These are phyloP conservation scores for Coleophoma cylindrospora DNA, from an alignment of 2,329 filamentous ascomycete genomes.

Conservation along the genomic window DNA sequence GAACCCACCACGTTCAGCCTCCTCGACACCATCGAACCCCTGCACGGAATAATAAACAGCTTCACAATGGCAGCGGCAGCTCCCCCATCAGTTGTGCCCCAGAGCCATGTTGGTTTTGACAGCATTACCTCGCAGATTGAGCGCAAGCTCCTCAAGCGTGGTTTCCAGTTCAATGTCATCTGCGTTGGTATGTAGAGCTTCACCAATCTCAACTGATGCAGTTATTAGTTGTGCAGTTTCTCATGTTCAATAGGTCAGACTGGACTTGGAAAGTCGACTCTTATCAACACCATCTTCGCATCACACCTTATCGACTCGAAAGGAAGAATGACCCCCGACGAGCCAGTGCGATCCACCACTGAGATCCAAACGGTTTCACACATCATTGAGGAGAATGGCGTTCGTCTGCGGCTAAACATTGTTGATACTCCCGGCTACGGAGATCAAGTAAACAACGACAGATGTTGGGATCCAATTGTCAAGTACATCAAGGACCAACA, in stretches of 20 bases:
- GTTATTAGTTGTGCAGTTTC: constrained; percentile 6
- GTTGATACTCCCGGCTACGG: constrained; percentile 98
- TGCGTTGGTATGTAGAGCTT: constrained; percentile 79
- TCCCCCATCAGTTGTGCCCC: constrained; percentile 60
- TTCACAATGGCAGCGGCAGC: constrained; percentile 24
- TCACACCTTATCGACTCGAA: constrained; percentile 99
- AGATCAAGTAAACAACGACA: constrained; percentile 98
- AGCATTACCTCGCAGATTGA: constrained; percentile 99
- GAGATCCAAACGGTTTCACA: constrained; percentile 98
- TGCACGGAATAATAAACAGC: constrained; percentile 1
- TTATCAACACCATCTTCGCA: constrained; percentile 99
- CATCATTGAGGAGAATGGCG: constrained; percentile 99
- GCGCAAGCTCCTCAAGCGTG: constrained; percentile 98
- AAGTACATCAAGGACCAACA: constrained; percentile 99
- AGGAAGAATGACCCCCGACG: constrained; percentile 86
- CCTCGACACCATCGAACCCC: background rate
- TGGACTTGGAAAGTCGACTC: constrained; percentile 94
- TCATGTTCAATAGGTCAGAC: constrained; percentile 71
- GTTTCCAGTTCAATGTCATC: constrained; percentile 99
- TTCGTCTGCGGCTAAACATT: constrained; percentile 95
- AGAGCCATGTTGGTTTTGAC: constrained; percentile 99
- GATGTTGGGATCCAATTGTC: constrained; percentile 99
- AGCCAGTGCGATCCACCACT: constrained; percentile 90
- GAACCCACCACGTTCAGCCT: background rate
- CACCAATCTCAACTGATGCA: background rate